Evolutionary conservation across 129 eudicot species (phyloP).

Genomic region (Mikania micrantha): DNA sequence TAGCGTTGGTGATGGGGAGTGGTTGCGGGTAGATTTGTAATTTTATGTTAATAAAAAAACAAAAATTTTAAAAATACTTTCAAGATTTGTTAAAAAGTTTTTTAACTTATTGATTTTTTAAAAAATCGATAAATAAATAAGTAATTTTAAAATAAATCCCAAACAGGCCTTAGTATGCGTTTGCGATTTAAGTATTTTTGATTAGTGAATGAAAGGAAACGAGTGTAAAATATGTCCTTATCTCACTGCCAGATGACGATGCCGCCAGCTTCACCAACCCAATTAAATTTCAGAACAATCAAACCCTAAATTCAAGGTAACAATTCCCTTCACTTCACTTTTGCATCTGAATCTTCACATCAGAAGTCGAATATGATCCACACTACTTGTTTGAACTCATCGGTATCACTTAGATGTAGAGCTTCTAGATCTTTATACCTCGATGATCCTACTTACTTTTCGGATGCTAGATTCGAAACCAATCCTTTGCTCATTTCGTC

Average conservation of each 20-base stretch:
- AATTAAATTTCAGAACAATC: neutral
- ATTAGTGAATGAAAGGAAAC: no score
- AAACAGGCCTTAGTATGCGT: no score
- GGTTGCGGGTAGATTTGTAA: no score
- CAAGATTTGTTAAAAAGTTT: no score
- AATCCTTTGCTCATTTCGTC: slow-evolving; percentile 23
- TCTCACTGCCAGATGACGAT: slow-evolving; percentile 8
- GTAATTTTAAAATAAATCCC: no score
- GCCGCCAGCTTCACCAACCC: neutral
- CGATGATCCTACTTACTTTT: slow-evolving; percentile 33
- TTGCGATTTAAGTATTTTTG: no score
- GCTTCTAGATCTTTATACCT: slow-evolving; percentile 31
- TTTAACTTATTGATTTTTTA: no score
- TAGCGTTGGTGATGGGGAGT: no score
- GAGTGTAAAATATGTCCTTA: slow-evolving; percentile 7
- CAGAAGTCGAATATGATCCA: slow-evolving; percentile 30
- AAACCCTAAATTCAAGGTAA: slow-evolving; percentile 10
- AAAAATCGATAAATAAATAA: no score
- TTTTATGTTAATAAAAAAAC: no score
- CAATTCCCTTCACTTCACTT: neutral
- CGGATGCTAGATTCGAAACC: slow-evolving; percentile 27
- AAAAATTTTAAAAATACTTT: no score
- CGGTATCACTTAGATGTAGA: slow-evolving; percentile 33
- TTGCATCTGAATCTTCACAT: neutral
- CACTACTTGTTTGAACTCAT: slow-evolving; percentile 37